A percentile compares a stretch with the other conserved stretches of the same genome.
These are phyloP conservation scores for Aphanomyces stellatus DNA, from an alignment of 352 stramenopile species.

Conservation along the genomic window DNA sequence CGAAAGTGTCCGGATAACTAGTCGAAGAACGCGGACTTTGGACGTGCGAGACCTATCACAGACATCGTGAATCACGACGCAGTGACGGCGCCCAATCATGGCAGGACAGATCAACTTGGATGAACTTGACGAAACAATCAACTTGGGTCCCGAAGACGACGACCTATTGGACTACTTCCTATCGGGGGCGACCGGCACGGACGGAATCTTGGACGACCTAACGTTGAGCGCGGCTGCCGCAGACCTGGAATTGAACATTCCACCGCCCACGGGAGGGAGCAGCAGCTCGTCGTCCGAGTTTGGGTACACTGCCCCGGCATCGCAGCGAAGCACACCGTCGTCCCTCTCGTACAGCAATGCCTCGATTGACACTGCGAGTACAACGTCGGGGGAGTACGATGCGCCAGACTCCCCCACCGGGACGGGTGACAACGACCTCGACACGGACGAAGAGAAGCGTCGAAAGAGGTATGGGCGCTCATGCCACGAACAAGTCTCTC, in stretches of 20 bases:
- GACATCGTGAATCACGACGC: too few relatives aligned
- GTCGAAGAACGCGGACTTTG: too few relatives aligned
- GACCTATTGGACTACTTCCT: constrained; percentile 85
- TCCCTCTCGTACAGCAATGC: background rate
- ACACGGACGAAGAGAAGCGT: constrained; percentile 19
- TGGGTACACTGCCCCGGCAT: background rate
- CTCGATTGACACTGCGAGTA: constrained; percentile 14
- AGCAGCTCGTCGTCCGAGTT: background rate
- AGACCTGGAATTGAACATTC: background rate
- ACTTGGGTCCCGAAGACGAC: constrained; percentile 79
- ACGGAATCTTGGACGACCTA: constrained; percentile 31
- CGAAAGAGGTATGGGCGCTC: constrained; percentile 1
- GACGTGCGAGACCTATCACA: too few relatives aligned
- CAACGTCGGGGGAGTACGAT: constrained; percentile 9
- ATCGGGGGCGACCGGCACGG: constrained; percentile 40
- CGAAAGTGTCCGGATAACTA: too few relatives aligned
- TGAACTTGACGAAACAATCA: constrained; percentile 32
- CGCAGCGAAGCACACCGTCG: background rate
- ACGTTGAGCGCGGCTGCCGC: background rate
- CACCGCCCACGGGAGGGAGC: background rate
- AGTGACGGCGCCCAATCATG: too few relatives aligned
- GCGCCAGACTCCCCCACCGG: constrained; percentile 6
- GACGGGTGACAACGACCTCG: constrained; percentile 10
- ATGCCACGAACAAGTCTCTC: background rate
- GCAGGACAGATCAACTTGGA: constrained; percentile 22